Evolutionary conservation across 768 basidiomycete species (phyloP).

Genomic region (Russula compacta): DNA sequence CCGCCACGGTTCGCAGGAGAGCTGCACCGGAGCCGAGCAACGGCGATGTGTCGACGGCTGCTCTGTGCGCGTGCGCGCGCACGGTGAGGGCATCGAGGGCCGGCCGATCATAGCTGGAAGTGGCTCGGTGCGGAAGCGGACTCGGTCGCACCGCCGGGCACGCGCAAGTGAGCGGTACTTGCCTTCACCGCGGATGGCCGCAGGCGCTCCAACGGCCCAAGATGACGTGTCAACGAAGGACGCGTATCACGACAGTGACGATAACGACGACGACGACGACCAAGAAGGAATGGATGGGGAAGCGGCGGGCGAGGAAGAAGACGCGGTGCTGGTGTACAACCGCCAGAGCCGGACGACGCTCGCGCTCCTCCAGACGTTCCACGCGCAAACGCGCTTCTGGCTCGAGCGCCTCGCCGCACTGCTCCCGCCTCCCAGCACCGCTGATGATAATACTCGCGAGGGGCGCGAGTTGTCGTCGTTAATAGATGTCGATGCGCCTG

Average conservation of each 20-base stretch:
- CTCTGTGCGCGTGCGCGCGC: conserved; percentile 39
- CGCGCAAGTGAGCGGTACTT: conserved; percentile 19
- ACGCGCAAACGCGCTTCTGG: conserved; percentile 53
- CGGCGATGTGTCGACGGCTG: conserved; percentile 19
- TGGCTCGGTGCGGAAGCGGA: background rate
- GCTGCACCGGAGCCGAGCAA: conserved; percentile 56
- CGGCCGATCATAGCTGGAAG: conserved; percentile 20
- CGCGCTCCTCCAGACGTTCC: conserved; percentile 51
- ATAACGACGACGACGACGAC: background rate
- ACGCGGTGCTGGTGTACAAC: conserved; percentile 33
- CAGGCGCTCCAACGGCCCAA: background rate
- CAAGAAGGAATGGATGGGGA: too few species aligned
- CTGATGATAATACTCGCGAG: background rate
- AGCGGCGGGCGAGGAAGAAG: conserved; percentile 32
- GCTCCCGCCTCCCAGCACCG: background rate
- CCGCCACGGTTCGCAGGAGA: conserved; percentile 37
- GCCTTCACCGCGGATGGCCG: conserved; percentile 22
- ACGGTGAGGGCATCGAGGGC: conserved; percentile 69
- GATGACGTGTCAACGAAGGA: background rate
- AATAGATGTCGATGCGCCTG: background rate
- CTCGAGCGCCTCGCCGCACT: conserved; percentile 33
- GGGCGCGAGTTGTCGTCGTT: background rate
- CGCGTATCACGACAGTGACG: background rate
- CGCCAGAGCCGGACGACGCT: conserved; percentile 37
- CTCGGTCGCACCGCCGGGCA: conserved; percentile 13